Percentiles rank a stretch among this genome's conserved stretches.
These are phyloP conservation scores for Allium fistulosum DNA, from an alignment of 106 monocot species.

Conservation along the genomic window DNA sequence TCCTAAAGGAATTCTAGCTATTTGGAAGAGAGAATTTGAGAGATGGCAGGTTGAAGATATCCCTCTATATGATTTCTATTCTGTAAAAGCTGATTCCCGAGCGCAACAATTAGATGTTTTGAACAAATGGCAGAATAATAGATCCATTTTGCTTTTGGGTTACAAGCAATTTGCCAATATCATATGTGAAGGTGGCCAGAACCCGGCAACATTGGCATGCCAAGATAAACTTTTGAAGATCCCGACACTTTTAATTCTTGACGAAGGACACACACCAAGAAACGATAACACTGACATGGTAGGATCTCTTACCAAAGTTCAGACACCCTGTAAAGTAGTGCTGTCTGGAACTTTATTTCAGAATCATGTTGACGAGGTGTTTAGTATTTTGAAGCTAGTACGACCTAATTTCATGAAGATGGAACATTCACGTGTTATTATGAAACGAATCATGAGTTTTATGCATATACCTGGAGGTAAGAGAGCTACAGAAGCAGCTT, in stretches of 20 bases:
- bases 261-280: constrained; percentile 91
- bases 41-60: constrained; percentile 89
- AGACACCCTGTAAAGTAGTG: constrained; percentile 73
- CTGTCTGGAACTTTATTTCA: constrained; percentile 95
- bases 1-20: constrained; percentile 79
- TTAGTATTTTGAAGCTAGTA: constrained; percentile 85
- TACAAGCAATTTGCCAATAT: constrained; percentile 70
- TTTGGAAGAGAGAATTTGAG: constrained; percentile 80
- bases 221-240: constrained; percentile 63
- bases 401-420: constrained; percentile 63
- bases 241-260: constrained; percentile 73
- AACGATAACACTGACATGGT: constrained; percentile 67
- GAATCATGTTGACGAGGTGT: constrained; percentile 86
- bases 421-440: constrained; percentile 34
- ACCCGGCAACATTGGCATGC: constrained; percentile 43
- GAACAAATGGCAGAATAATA: constrained; percentile 56
- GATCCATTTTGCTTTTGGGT: constrained; percentile 63
- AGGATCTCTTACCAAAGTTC: constrained; percentile 57
- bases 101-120: constrained; percentile 69
- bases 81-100: constrained; percentile 65
- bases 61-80: constrained; percentile 78
- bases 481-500: constrained; percentile 21
- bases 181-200: constrained; percentile 22
- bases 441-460: constrained; percentile 44
- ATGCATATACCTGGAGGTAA: constrained; percentile 43